A percentile compares a stretch with the other conserved stretches of the same genome.
These are phyloP conservation scores for Waitea zeae DNA, from an alignment of 1,284 basidiomycete species.

Conservation along the genomic window DNA sequence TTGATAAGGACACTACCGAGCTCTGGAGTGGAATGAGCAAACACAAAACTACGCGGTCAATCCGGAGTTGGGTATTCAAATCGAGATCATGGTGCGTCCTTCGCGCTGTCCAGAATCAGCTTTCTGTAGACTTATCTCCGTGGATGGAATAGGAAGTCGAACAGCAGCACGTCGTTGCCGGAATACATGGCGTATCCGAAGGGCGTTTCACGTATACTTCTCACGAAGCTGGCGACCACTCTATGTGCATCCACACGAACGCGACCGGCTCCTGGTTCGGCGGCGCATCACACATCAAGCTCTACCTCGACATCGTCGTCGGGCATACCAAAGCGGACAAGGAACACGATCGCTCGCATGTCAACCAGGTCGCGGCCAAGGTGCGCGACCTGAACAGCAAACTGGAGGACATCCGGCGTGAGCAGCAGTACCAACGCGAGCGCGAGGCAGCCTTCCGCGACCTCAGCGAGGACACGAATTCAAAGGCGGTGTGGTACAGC, in stretches of 20 bases:
- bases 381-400: conserved; percentile 87
- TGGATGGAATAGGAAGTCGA: conserved; percentile 54
- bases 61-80: conserved; percentile 71
- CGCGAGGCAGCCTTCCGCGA: conserved; percentile 85
- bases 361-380: conserved; percentile 74
- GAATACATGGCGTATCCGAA: conserved; percentile 77
- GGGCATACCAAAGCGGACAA: conserved; percentile 71
- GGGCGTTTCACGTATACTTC: conserved; percentile 96
- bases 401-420: conserved; percentile 81
- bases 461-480: conserved; percentile 79
- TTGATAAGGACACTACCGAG: conserved; percentile 74
- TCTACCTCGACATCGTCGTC: conserved; percentile 89
- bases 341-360: conserved; percentile 75
- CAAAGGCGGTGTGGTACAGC: conserved; percentile 87
- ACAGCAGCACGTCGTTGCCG: conserved; percentile 60
- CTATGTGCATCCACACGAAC: conserved; percentile 88
- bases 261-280: conserved; percentile 54
- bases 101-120: background rate
- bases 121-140: conserved; percentile 4
- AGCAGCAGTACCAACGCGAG: conserved; percentile 97
- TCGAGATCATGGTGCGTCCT: conserved; percentile 72
- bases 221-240: conserved; percentile 91
- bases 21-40: conserved; percentile 78
- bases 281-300: conserved; percentile 74
- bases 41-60: conserved; percentile 58